Base-by-base conservation (phyloP, 345 rosid genomes). In the Syzygium oleosum region DNA sequence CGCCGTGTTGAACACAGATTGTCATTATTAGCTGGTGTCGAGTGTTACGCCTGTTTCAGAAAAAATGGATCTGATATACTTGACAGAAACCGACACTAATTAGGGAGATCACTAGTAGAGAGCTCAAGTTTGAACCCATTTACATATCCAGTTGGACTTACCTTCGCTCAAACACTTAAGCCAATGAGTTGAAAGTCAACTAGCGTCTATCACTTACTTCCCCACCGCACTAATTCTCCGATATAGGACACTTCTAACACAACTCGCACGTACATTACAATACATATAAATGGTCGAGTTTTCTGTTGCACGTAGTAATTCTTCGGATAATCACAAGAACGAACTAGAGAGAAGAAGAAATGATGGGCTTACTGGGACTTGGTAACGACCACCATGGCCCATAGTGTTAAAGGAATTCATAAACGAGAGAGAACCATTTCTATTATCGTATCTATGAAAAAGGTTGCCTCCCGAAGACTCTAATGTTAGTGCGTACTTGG, bases 121-220 rank as follows among this genome's bases (percentile, higher is more conserved):
- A 52, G 9, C 25, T 7, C 4, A 8, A 54, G 23, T 54, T 54
- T 5, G 10, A 54, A 19, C 0, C 8, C 1, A 9, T 54, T 1
- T 54, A 54, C 4, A 7, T 54, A 19, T 54, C 23, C 10, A 54
- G 4, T 54, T 7, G 23, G 9, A 17, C 9, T 17, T 7, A 19
- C 4, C 1, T 54, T 54, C 7, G 19, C 21, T 54, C 23, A 53
- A 53, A 52, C 5, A 2, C 2, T 52, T 15, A 52, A 52, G 7
- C 15, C 2, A 52, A 52, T 52, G 19, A 15, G 23, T 6, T 17
- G 6, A 0, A 1, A 53, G 9, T 53, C 0, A 17, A 16, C 0
- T 19, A 6, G 9, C 3, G 4, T 51, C 9, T 51, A 51, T 51
- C 12, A 51, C 9, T 51, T 11, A 11, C 12, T 51, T 49, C 11